These are phyloP conservation scores for Chlamydomonas reinhardtii DNA, from an alignment of 163 green algal species.

Conservation along the genomic window DNA sequence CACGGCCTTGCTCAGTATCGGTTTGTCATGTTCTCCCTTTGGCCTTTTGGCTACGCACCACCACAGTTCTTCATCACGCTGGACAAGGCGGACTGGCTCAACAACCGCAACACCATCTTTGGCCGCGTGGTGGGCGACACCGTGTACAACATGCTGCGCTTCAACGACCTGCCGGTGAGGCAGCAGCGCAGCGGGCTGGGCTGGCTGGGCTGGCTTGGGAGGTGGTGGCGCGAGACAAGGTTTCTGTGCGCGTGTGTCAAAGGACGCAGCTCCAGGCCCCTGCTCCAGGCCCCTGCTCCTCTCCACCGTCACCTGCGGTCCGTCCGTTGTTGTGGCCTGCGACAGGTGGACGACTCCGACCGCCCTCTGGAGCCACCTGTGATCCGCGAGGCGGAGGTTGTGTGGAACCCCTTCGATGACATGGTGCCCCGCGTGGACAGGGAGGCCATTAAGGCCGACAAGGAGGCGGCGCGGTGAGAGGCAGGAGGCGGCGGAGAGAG, in stretches of 20 bases:
- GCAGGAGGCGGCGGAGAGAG: neutral
- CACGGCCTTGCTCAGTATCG: no score
- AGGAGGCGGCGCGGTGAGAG: constrained; percentile 22
- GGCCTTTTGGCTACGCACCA: no score
- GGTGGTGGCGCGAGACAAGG: no score
- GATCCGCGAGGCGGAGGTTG: constrained; percentile 82
- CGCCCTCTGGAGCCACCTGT: constrained; percentile 70
- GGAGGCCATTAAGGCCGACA: constrained; percentile 7
- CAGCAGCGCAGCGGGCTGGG: no score
- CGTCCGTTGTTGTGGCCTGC: no score
- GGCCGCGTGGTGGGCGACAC: constrained; percentile 92
- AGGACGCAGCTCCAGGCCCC: no score
- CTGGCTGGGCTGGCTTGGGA: neutral
- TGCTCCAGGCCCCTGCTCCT: neutral
- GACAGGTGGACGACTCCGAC: constrained; percentile 62
- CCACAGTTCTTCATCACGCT: constrained; percentile 99
- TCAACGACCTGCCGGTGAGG: constrained; percentile 65
- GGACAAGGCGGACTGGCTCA: constrained; percentile 86
- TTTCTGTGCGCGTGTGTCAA: no score
- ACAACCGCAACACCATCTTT: constrained; percentile 98
- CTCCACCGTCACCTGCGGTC: no score
- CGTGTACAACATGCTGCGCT: constrained; percentile 92
- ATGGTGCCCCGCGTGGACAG: constrained; percentile 81
- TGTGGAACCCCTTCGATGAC: constrained; percentile 98
- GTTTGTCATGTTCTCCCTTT: no score